phyloP scores from a whole-genome alignment of 768 basidiomycete species.

The Pleurotus cornucopiae region DNA sequence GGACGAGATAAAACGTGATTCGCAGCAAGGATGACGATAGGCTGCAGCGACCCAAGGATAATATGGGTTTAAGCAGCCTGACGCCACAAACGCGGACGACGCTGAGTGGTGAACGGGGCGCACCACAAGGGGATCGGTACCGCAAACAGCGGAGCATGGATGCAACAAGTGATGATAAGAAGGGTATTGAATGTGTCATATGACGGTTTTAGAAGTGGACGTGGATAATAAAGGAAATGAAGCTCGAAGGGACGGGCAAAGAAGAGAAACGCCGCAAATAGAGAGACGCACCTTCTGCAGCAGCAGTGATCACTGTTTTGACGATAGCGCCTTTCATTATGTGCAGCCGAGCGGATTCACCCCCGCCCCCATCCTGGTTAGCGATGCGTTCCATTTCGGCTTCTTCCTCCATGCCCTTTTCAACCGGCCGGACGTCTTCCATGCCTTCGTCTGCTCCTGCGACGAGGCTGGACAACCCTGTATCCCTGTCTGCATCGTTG shows the following conservation, averaged over 20 bases:
- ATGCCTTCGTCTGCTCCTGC: slow-evolving; percentile 20
- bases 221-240: slow-evolving; percentile 5
- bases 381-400: slow-evolving; percentile 21
- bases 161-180: not conserved
- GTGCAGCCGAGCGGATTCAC: slow-evolving; percentile 53
- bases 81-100: slow-evolving; percentile 1
- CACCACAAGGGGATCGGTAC: not conserved
- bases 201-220: slow-evolving; percentile 1
- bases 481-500: slow-evolving; percentile 19
- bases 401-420: slow-evolving; percentile 12
- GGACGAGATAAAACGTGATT: not conserved
- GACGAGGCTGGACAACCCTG: slow-evolving; percentile 16
- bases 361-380: slow-evolving; percentile 35
- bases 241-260: not conserved
- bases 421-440: slow-evolving; percentile 14
- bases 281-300: slow-evolving; percentile 55
- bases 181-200: not conserved
- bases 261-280: not conserved
- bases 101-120: not conserved
- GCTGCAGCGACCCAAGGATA: not conserved
- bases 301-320: slow-evolving; percentile 69
- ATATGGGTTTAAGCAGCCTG: not conserved
- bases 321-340: slow-evolving; percentile 81
- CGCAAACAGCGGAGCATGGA: not conserved
- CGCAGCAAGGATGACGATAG: not conserved